Evolutionary conservation across 441 rosid genomes (phyloP).

Genomic region (Aquilaria agallochum): DNA sequence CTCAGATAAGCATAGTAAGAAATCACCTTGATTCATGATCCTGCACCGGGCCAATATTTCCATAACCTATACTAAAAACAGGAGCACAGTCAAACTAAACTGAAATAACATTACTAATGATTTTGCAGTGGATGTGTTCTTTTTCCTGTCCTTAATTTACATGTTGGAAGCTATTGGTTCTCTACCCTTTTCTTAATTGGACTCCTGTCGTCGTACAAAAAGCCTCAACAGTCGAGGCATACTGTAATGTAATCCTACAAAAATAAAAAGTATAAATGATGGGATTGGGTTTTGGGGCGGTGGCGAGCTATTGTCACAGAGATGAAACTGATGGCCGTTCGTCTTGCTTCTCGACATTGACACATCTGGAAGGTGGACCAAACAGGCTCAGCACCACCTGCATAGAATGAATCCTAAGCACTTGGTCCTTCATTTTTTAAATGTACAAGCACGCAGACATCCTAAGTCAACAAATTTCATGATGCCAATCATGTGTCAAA

Average conservation of each 20-base stretch:
- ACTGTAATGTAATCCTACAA: conserved; percentile 3
- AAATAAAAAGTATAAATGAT: background rate
- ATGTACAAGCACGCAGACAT: too few species aligned
- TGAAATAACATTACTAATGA: background rate
- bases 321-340: conserved; percentile 62
- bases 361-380: conserved; percentile 91
- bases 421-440: too few species aligned
- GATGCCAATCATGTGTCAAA: too few species aligned
- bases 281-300: background rate
- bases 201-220: too few species aligned
- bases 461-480: too few species aligned
- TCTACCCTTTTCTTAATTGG: background rate
- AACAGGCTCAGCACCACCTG: conserved; percentile 92
- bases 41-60: too few species aligned
- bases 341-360: conserved; percentile 55
- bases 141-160: conserved; percentile 13
- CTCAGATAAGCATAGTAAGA: too few species aligned
- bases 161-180: background rate
- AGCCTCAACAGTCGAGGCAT: conserved; percentile 1
- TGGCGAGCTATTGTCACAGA: conserved; percentile 23
- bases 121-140: background rate
- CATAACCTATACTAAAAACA: too few species aligned
- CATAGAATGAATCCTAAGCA: conserved; percentile 6
- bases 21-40: too few species aligned
- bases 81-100: too few species aligned